Evolutionary conservation across 2,329 filamentous ascomycete genomes (phyloP), one percentile per base, ranked within the genome.

Genomic region (Fusarium poae): DNA sequence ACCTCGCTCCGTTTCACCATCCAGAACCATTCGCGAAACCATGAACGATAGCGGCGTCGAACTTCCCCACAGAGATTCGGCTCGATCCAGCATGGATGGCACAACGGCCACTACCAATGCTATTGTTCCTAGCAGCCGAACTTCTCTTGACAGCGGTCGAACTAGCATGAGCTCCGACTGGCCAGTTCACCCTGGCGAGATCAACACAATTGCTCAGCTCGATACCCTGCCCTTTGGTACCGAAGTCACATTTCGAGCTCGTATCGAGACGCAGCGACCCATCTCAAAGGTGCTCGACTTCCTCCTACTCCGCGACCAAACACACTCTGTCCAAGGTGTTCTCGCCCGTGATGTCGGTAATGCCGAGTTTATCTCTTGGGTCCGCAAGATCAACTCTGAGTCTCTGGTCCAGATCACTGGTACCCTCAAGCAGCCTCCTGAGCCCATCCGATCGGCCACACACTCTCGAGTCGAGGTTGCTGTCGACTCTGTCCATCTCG

Each of bases 271-370:
- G 58, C 85, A 96, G 61, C 89, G 94, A 46, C 91, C 91, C 72
- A 86, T 97, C 82, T 95, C 93, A 76, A 86, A 92, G 72, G 91
- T 92, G 71, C 84, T 97, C 34, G 92, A 93, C 73, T 97, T 97
- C 79, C 82, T 97, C 43, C 87, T 97, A 61, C 91, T 97, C 76
- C 90, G 94, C 57, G 93, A 97, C 79, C 91, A 94, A 80, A 89
- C 92, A 15, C 85, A 87, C 69, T 96, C 93, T 25, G 88, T 97
- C 52, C 94, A 97, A 79, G 94, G 93, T 65, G 92, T 97, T 4
- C 82, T 97, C 18, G 65, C 78, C 57, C 78, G 77, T 70, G 78
- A 77, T 65, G 62, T 61, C 48, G 62, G 40, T 68, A 82, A 74
- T 82, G 89, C 68, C 86, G 88, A 91, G 73, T 95, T 97, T 85